These are phyloP conservation scores for Solanum lycopersicoides DNA, from an alignment of 257 asterid genomes.

Conservation along the genomic window DNA sequence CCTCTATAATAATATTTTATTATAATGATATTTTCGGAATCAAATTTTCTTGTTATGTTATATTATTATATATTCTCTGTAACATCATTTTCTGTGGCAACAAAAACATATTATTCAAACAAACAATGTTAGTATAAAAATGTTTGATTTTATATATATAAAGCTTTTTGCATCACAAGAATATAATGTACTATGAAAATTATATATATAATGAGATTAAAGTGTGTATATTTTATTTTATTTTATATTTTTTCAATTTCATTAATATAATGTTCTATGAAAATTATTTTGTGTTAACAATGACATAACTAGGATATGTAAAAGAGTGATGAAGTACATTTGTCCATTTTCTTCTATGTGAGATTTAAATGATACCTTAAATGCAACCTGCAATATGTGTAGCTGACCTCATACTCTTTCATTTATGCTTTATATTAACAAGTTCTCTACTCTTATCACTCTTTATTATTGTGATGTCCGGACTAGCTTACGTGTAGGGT, in stretches of 20 bases:
- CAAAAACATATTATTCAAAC: neutral
- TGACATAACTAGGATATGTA: neutral
- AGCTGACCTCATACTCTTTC: conserved; percentile 52
- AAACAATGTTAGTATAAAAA: neutral
- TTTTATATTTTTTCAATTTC: too few species aligned
- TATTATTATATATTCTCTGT: neutral
- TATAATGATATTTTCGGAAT: rapidly evolving
- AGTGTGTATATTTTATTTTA: too few species aligned
- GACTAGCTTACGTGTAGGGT: neutral
- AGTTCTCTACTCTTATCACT: conserved; percentile 25
- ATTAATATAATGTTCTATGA: too few species aligned
- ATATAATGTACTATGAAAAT: neutral
- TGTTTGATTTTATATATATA: neutral
- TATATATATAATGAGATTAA: too few species aligned
- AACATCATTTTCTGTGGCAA: neutral
- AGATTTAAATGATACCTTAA: conserved; percentile 34
- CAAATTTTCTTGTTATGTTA: neutral
- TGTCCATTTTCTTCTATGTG: conserved; percentile 6
- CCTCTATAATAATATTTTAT: rapidly evolving
- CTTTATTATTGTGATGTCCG: neutral
- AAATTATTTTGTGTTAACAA: neutral
- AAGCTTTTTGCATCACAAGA: neutral
- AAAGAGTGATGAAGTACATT: neutral
- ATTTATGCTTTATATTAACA: conserved; percentile 15
- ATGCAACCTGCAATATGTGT: conserved; percentile 33